These are phyloP conservation scores for Leersia perrieri DNA, from an alignment of 176 grass and related monocot genomes.

Conservation along the genomic window DNA sequence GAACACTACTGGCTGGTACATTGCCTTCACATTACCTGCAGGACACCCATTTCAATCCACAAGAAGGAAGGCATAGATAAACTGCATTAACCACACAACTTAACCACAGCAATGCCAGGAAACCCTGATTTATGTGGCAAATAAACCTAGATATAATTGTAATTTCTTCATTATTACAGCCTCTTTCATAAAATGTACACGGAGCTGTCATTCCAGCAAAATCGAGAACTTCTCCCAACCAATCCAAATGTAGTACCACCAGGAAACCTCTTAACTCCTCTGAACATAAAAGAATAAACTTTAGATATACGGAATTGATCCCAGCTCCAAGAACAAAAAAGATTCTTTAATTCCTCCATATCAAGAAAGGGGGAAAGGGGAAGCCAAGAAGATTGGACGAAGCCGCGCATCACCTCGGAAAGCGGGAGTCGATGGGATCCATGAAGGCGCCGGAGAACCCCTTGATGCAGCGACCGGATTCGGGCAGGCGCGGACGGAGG, in stretches of 20 bases:
- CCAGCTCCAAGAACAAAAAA: constrained; percentile 22
- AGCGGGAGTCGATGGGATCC: constrained; percentile 30
- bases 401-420: constrained; percentile 26
- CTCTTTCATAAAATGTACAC: background rate
- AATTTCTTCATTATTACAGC: background rate
- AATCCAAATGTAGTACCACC: background rate
- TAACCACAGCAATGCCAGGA: background rate
- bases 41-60: background rate
- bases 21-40: constrained; percentile 44
- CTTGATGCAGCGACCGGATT: background rate
- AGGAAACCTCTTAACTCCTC: background rate
- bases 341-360: constrained; percentile 5
- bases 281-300: background rate
- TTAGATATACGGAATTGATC: background rate
- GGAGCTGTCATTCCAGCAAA: background rate
- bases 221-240: background rate
- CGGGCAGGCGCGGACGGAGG: background rate
- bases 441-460: constrained; percentile 9
- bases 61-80: background rate
- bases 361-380: constrained; percentile 13
- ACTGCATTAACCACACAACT: background rate
- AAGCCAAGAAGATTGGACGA: background rate
- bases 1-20: constrained; percentile 54
- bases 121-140: background rate
- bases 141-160: background rate